phyloP scores from a whole-genome alignment of 2,329 filamentous ascomycete species.

The Sclerotinia trifoliorum region DNA sequence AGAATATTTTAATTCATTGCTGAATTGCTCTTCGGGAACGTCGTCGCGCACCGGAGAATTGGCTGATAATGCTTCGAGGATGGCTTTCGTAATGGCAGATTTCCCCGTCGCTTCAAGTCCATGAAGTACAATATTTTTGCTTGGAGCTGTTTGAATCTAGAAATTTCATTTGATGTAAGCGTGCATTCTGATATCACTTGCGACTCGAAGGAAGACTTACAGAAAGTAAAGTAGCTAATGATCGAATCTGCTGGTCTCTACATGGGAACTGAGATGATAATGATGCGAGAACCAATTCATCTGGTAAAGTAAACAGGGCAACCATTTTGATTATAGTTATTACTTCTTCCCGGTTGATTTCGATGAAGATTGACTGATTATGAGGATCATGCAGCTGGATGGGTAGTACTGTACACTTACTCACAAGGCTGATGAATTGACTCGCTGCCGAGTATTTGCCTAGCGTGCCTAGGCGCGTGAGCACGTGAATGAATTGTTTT shows the following conservation, averaged over 20 bases:
- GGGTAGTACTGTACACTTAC: no score
- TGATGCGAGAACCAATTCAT: constrained; percentile 49
- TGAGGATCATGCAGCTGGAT: background rate
- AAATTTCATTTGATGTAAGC: constrained; percentile 26
- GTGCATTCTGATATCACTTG: background rate
- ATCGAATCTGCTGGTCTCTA: constrained; percentile 58
- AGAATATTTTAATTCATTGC: constrained; percentile 51
- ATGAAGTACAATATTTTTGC: constrained; percentile 68
- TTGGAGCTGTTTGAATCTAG: constrained; percentile 22
- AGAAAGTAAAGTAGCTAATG: constrained; percentile 54
- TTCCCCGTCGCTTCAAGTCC: constrained; percentile 88
- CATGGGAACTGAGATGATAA: constrained; percentile 54
- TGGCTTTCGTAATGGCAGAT: constrained; percentile 63
- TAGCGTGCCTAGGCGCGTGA: background rate
- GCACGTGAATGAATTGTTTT: background rate
- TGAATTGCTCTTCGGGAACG: constrained; percentile 52
- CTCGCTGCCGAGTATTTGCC: no score
- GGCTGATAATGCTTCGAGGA: constrained; percentile 52
- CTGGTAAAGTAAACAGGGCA: constrained; percentile 51
- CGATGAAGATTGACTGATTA: background rate
- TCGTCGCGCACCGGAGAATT: constrained; percentile 55
- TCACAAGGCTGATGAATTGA: background rate
- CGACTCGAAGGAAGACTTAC: constrained; percentile 28
- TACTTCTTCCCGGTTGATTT: background rate
- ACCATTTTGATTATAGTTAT: constrained; percentile 36